Evolutionary conservation across 768 basidiomycete species (phyloP), one percentile per base, ranked within the genome.

Genomic region (Termitomyces sp.): DNA sequence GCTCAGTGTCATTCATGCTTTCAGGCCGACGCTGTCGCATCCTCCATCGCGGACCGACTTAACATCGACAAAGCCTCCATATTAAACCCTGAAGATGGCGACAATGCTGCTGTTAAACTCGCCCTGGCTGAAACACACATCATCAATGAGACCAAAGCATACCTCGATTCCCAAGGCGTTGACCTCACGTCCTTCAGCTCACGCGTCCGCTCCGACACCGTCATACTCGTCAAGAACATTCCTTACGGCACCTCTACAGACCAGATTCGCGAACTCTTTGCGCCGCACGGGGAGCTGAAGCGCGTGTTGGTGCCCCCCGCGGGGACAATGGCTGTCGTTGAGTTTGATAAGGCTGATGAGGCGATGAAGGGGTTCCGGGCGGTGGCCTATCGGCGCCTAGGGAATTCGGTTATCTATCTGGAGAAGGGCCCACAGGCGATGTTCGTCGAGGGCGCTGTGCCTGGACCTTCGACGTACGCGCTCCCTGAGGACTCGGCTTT

Each of bases 41-140:
- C 92, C 1, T 96, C 94, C 1, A 84, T 98, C 32, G 94, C 96
- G 0, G 87, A 91, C 63, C 85, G 96, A 10, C 88, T 98, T 83
- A 89, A 84, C 60, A 83, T 98, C 46, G 75, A 87, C 32, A 98
- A 98, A 75, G 79, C 93, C 1, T 90, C 92, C 36, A 90, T 99
- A 29, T 80, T 98, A 59, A 92, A 93, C 70, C 87, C 93, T 0
- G 91, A 94, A 61, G 76, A 76, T 0, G 86, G 86, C 1, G 84
- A 85, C 57, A 88, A 88, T 63, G 85, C 91, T 0, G 95, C 96
- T 2, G 94, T 98, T 60, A 97, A 96, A 72, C 86, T 98, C 43
- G 96, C 97, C 0, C 79, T 98, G 43, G 96, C 97, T 0, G 97
- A 99, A 74, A 97, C 97, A 17, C 92, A 95, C 66, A 86, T 98